Evolutionary conservation across 805 yeast genomes (phyloP), one percentile per base, ranked within the genome.

Genomic region (Metschnikowia colocasiae): DNA sequence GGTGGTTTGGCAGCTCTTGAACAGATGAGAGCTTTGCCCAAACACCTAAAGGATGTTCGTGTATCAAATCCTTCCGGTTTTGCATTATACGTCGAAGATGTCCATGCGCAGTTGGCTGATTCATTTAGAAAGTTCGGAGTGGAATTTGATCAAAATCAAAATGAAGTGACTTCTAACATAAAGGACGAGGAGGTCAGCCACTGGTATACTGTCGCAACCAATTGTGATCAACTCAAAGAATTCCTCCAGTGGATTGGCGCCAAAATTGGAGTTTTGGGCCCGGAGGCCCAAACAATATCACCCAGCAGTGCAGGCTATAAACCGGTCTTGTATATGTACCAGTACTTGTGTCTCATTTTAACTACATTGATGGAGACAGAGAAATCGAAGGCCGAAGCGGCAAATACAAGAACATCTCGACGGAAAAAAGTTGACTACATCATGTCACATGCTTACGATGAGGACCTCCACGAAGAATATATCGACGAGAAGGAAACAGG

Each of bases 21-120:
- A 15, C 60, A 63, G 43, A 71, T 73, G 74, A 56, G 52, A n/a
- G 41, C 49, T 6, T 52, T 57, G 5, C 58, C 61, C 57, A 50
- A 44, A 8, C 53, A 49, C 26, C 22, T 27, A 3, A 31, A 46
- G 2, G 40, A 50, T 19, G 50, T 50, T 7, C 41, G 52, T 8
- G 41, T 46, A 36, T 41, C 59, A 1, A 46, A 44, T 31, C 61
- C 68, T 0, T 61, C 73, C 1, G 47, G 53, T 2, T 73, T 73
- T 60, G 70, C 68, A 40, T 51, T 73, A 26, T 73, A 70, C 48
- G 76, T 73, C 13, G 71, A 71, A 45, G 76, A 73, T 51, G 68
- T 67, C 1, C 66, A 69, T 47, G 47, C 56, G 22, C 57, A 68
- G 61, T 56, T 73, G 39, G 48, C 50, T 6, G 62, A 61, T 3